Evolutionary conservation across 2,329 filamentous ascomycete species (phyloP), one percentile per base, ranked within the genome.

Genomic region (Pestalotiopsis sp.): DNA sequence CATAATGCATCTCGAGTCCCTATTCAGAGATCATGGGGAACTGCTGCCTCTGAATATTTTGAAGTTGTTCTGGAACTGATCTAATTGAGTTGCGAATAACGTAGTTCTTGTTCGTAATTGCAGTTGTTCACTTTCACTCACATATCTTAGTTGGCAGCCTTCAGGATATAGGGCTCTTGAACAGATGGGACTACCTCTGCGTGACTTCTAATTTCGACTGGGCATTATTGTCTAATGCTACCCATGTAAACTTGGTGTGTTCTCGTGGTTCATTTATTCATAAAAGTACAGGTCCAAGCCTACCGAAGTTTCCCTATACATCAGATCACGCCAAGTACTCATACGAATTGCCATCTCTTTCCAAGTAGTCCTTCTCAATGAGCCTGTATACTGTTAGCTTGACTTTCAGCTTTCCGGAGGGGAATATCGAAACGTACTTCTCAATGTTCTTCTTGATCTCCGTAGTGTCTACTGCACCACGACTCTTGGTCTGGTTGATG

Each of bases 371-470:
- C 81, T 97, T 97, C 77, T 97, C 94, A 65, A 97, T 95, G 71
- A 97, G 83, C 77, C 92, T 94, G 72, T 56, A n/a, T 52, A 39
- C 52, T 14, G 70, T 81, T 74, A 81, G 77, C 66, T 48, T 22
- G 62, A 22, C 9, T 22, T 40, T 70, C 10, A 44, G 64, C 55
- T 40, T 59, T 59, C 64, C 24, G 39, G 52, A 66, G 62, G 24
- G 35, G 40, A 63, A 44, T 48, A 24, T 30, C n/a, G 63, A 35
- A 38, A 86, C 91, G 75, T 81, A 94, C 89, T 93, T 94, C 80
- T 98, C 96, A 79, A 99, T 98, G 78, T 98, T 97, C 82, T 92
- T 91, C 88, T 99, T 99, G 72, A 99, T 98, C 70, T 96, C 94
- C 1, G 85, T 85, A 55, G 94, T 88, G 76, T 97, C 94, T 68